Evolutionary conservation across 2,329 filamentous ascomycete species (phyloP).

Genomic region (Truncatella angustata): DNA sequence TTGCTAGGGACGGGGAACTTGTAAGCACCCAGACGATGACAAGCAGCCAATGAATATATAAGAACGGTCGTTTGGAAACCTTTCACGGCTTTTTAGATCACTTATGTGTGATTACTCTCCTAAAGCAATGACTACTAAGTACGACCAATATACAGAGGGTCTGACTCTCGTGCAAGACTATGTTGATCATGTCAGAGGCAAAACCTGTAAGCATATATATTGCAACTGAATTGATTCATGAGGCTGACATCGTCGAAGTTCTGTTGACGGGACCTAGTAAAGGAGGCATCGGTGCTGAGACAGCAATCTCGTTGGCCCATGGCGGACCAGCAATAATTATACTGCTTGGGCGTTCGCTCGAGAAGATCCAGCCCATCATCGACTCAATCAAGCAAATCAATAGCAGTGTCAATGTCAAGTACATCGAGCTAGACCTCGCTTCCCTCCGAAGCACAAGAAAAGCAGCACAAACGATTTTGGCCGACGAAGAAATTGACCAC

Average conservation of each 20-base stretch:
- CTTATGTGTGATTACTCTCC: neutral
- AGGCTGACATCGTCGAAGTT: slow-evolving; percentile 17
- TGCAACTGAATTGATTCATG: neutral
- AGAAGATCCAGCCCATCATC: slow-evolving; percentile 25
- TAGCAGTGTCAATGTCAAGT: slow-evolving; percentile 21
- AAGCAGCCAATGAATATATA: neutral
- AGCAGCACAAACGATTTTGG: slow-evolving; percentile 26
- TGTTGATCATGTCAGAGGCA: slow-evolving; percentile 21
- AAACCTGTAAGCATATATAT: slow-evolving; percentile 18
- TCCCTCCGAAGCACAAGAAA: slow-evolving; percentile 28
- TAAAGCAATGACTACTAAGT: slow-evolving; percentile 8
- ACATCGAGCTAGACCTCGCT: slow-evolving; percentile 25
- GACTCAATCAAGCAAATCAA: slow-evolving; percentile 24
- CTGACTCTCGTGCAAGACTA: slow-evolving; percentile 16
- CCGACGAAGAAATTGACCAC: slow-evolving; percentile 26
- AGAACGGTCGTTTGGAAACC: neutral
- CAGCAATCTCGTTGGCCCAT: slow-evolving; percentile 26
- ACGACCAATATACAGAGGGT: slow-evolving; percentile 14
- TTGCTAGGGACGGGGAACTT: neutral
- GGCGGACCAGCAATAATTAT: slow-evolving; percentile 26
- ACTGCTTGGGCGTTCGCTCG: slow-evolving; percentile 25
- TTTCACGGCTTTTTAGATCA: no score
- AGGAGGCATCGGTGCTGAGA: slow-evolving; percentile 30
- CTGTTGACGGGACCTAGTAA: slow-evolving; percentile 31
- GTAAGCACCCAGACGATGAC: neutral